Conservation (phyloP, 1,284 basidiomycete species). For the Cystobasidiaceae sp. region DNA sequence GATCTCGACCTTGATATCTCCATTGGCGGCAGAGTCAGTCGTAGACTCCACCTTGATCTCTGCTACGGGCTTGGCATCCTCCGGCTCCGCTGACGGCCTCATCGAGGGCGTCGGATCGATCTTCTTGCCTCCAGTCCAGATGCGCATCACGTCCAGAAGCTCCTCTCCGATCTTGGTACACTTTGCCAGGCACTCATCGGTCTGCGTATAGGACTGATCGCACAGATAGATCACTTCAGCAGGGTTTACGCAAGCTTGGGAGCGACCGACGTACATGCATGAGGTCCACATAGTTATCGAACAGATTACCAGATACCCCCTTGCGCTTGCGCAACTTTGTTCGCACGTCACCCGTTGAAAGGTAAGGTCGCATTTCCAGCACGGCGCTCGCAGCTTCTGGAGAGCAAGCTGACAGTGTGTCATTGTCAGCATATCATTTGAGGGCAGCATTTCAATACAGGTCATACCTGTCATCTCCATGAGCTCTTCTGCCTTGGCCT, state of each 20-base stretch:
- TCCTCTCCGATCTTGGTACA: constrained; percentile 76
- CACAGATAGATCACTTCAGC: background rate
- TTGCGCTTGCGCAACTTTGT: constrained; percentile 78
- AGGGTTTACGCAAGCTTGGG: background rate
- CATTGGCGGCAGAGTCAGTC: background rate
- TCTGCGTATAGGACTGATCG: constrained; percentile 64
- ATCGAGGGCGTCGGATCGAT: constrained; percentile 39
- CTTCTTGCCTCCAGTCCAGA: constrained; percentile 59
- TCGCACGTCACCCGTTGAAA: constrained; percentile 69
- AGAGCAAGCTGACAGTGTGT: constrained; percentile 65
- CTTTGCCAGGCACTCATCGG: constrained; percentile 79
- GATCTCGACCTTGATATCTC: constrained; percentile 37
- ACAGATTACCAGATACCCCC: constrained; percentile 84
- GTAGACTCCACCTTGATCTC: constrained; percentile 5
- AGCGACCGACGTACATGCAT: too few relatives aligned
- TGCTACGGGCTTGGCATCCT: constrained; percentile 24
- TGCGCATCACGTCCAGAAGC: constrained; percentile 61
- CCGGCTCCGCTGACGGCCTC: constrained; percentile 23
- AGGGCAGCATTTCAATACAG: background rate
- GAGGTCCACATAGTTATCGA: constrained; percentile 82
- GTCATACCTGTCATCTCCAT: constrained; percentile 81
- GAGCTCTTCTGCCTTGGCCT: constrained; percentile 63
- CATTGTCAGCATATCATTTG: background rate
- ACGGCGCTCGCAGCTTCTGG: constrained; percentile 75
- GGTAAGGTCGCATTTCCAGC: constrained; percentile 74